Evolutionary conservation across 2,329 filamentous ascomycete species (phyloP), one percentile per base, ranked within the genome.

Genomic region (Leptosphaerulina australis): DNA sequence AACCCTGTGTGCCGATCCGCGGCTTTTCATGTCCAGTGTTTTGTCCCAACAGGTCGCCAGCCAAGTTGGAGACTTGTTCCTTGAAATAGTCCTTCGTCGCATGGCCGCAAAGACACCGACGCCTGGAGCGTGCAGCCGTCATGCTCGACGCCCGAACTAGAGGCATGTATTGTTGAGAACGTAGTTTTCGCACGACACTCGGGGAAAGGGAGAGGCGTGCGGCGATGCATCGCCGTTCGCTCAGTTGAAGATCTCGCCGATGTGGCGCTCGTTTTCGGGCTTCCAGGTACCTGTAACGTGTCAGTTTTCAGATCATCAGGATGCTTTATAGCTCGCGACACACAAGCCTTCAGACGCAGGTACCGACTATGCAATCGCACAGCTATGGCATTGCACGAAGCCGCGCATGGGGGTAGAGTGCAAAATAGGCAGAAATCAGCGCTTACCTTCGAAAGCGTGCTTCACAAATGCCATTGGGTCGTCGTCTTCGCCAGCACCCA

Each of bases 391-490:
- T 29, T 28, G 30, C 28, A 30, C 31, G 9, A 18, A 7, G 30
- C 7, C 7, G 14, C 35, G n/a, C 46, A 44, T 25, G 47, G 40
- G 44, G 29, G 34, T 38, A 44, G 25, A 41, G 36, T 24, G 41
- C 39, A 34, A 40, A 20, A 21, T 25, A 25, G 38, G 20, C 34
- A 22, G n/a, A 10, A 6, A 5, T 24, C 7, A 8, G 5, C 40
- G 72, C 81, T 60, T 77, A 95, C 93, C 94, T 79, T 96, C 90
- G 72, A 99, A 99, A 46, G 91, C 87, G 76, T 99, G 94, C 76
- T 94, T 92, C 54, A 99, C 94, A 79, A 96, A 97, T 1, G 94
- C 94, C 90, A 96, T 93, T 1, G 91, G 91, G 70, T 97, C 88
- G 61, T 97, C 91, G 31, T 86, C 82, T 56, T 95, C 91, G 66